A percentile compares a stretch with the other conserved stretches of the same genome.
Conservation (phyloP, 2,329 filamentous ascomycete genomes). For the Ramichloridium luteum region DNA sequence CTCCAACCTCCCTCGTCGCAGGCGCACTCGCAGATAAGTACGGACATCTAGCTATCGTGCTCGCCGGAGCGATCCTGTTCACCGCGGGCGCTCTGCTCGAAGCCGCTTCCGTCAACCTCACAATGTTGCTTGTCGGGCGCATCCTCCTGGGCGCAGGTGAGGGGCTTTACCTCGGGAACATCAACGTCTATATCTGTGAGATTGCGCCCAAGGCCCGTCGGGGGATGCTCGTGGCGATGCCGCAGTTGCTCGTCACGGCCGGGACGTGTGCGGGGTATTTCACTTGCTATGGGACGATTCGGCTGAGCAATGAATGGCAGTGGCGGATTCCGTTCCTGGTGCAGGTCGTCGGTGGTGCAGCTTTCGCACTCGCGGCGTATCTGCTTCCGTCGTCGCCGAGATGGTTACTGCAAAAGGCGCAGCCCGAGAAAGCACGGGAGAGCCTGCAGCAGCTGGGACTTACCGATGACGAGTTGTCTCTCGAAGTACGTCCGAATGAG, state of each 20-base stretch:
- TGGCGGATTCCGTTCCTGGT: not conserved
- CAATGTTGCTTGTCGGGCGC: slow-evolving; percentile 21
- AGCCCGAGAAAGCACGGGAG: not conserved
- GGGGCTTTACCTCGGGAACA: slow-evolving; percentile 35
- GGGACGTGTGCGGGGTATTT: slow-evolving; percentile 35
- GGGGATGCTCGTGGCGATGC: slow-evolving; percentile 10
- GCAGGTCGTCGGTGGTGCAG: not conserved
- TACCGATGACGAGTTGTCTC: too few relatives aligned
- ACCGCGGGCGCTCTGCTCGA: slow-evolving; percentile 16
- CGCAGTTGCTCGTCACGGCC: slow-evolving; percentile 24
- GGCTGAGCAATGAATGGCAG: not conserved
- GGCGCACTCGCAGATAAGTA: slow-evolving; percentile 29
- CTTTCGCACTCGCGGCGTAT: not conserved
- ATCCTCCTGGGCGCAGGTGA: slow-evolving; percentile 20
- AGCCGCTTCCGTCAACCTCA: slow-evolving; percentile 16
- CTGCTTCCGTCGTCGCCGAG: not conserved
- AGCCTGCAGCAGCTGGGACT: not conserved
- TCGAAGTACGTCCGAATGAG: too few relatives aligned
- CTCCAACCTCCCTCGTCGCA: slow-evolving; percentile 45
- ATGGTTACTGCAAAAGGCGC: not conserved
- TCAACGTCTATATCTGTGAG: slow-evolving; percentile 15
- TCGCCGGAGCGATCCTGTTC: slow-evolving; percentile 6
- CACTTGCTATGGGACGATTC: slow-evolving; percentile 16
- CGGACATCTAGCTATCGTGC: slow-evolving; percentile 11
- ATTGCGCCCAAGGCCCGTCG: slow-evolving; percentile 40